A percentile compares a stretch with the other conserved stretches of the same genome.
Conservation (phyloP, 2,329 filamentous ascomycete species). For the Hirsutella rhossiliensis region DNA sequence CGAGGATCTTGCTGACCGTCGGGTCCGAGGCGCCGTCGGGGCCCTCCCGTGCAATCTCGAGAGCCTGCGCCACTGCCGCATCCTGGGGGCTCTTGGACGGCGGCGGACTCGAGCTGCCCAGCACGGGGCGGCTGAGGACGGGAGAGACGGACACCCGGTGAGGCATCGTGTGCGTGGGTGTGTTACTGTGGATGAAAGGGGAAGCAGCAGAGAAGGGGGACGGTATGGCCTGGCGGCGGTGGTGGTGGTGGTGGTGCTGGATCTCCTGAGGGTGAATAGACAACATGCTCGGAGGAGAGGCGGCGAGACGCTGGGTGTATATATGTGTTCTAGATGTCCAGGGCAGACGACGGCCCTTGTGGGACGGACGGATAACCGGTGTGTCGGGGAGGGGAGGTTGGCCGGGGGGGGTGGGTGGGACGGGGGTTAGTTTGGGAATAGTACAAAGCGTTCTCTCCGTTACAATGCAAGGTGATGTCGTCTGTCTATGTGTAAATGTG, state of each 20-base stretch:
- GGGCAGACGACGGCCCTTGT: background rate
- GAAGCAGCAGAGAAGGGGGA: background rate
- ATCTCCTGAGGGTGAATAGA: constrained; percentile 8
- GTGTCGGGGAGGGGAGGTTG: background rate
- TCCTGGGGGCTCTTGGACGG: constrained; percentile 14
- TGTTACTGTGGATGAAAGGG: background rate
- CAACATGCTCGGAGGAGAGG: constrained; percentile 7
- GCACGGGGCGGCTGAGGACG: constrained; percentile 3
- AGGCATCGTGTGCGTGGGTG: constrained; percentile 6
- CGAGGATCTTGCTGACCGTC: constrained; percentile 51
- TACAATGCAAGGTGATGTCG: background rate
- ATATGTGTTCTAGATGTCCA: constrained; percentile 4
- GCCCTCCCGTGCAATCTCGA: constrained; percentile 66
- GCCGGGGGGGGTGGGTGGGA: background rate
- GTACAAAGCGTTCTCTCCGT: background rate
- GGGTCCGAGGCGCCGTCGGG: constrained; percentile 53
- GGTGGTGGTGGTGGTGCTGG: constrained; percentile 2
- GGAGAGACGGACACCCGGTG: constrained; percentile 10
- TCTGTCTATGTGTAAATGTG: background rate
- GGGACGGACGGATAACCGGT: too few species aligned
- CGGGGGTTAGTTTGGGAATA: background rate
- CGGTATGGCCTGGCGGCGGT: background rate
- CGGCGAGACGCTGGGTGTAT: constrained; percentile 4
- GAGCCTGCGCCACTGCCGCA: constrained; percentile 48
- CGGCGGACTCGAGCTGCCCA: constrained; percentile 1